Base-by-base conservation (phyloP, 2,329 filamentous ascomycete species). In the Fusarium stilboides region DNA sequence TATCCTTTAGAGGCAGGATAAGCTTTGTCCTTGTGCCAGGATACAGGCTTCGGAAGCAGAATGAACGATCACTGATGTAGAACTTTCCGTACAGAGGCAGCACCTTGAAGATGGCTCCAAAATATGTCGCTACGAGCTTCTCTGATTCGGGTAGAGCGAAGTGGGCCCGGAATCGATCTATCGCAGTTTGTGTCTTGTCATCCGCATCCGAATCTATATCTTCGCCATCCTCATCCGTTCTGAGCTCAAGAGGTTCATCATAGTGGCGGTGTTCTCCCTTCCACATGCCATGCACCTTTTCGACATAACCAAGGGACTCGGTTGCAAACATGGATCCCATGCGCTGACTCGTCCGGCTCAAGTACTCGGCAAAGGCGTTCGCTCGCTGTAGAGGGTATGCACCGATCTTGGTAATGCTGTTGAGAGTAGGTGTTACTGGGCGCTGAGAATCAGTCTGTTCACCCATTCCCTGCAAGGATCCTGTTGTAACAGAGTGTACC, bases 221-320 rank as follows among this genome's bases (percentile, higher is more conserved):
- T n/a, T 88, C 62, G 8, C 4, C 62, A n/a, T 66, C 62, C 6
- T 89, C 86, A 44, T 89, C 86, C 3, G 83, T 82, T 31, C 80
- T 82, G 42, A 86, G 80, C 22, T 82, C 85, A 44, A 81, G 78
- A 4, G 85, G 84, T 43, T 88, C 92, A 50, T 91, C 90, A 74
- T 98, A 99, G 79, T 98, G 95, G 74, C 91, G 94, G 73, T 91
- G 91, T 14, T 93, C 93, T 34, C 96, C 96, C 71, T 94, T 93
- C 89, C 96, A 96, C 92, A 98, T 98, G 37, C 94, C 95, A 0
- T 95, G 97, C 0, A 98, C 94, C 79, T 98, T 98, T 76, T 97
- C 94, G 33, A 97, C 91, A 76, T 98, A 98, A 3, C 94, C 94
- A 90, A 97, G 97, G 1, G 95, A 97, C 78, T 98, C 94, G 0